These are phyloP conservation scores for Ogataea paraovalis DNA, from an alignment of 805 yeast species.

Conservation along the genomic window DNA sequence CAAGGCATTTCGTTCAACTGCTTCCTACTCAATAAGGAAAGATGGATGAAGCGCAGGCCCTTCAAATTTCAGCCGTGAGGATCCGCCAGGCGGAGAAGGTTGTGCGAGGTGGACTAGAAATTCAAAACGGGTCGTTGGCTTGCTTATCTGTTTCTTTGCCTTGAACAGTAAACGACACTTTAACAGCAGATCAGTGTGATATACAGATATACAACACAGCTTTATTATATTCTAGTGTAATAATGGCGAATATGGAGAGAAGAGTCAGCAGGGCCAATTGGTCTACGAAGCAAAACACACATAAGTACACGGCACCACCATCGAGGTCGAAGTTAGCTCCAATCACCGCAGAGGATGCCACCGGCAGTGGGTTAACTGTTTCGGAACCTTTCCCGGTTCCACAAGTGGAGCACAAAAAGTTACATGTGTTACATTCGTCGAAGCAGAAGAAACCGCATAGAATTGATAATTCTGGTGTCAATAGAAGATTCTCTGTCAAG, in stretches of 20 bases:
- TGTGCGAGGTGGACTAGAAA: neutral
- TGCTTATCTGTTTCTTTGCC: too few relatives aligned
- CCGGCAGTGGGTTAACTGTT: neutral
- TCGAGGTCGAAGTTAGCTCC: neutral
- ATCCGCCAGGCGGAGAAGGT: neutral
- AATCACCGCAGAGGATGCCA: constrained; percentile 1
- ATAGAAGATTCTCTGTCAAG: constrained; percentile 23
- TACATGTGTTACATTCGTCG: neutral
- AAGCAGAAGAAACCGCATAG: constrained; percentile 13
- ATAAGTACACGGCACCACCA: neutral
- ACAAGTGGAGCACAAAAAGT: neutral
- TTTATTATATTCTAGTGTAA: too few relatives aligned
- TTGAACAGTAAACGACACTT: too few relatives aligned
- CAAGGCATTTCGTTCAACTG: too few relatives aligned
- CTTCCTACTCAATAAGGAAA: too few relatives aligned
- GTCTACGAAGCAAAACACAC: constrained; percentile 18
- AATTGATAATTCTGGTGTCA: constrained; percentile 17
- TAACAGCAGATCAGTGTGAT: too few relatives aligned
- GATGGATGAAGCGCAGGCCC: too few relatives aligned
- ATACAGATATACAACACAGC: too few relatives aligned
- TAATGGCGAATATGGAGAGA: constrained; percentile 10
- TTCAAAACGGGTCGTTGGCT: neutral
- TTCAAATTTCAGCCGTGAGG: too few relatives aligned
- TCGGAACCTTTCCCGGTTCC: constrained; percentile 2
- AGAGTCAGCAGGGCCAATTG: constrained; percentile 26